A percentile compares a stretch with the other conserved stretches of the same genome.
Conservation (phyloP, 441 rosid genomes). For the Flueggea neowawraea region DNA sequence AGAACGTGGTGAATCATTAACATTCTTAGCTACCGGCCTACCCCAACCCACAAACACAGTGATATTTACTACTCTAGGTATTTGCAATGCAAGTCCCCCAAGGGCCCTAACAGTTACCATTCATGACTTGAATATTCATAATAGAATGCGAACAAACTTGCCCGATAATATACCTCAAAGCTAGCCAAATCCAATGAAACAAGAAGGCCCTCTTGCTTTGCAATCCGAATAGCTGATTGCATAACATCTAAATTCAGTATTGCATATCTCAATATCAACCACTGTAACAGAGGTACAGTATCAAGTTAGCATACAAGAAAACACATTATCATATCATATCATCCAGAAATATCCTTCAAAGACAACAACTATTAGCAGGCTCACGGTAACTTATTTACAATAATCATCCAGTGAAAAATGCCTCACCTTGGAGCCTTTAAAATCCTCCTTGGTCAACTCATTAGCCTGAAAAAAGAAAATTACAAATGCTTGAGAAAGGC, state of each 20-base stretch:
- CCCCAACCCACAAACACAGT: too few species aligned
- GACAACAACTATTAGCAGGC: too few species aligned
- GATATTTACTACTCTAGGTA: too few species aligned
- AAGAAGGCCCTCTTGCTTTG: constrained; percentile 78
- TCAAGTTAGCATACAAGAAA: too few species aligned
- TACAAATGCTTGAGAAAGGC: constrained; percentile 4
- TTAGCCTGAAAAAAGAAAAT: constrained; percentile 50
- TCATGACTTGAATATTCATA: neutral
- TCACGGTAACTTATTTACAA: neutral
- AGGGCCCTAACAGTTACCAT: neutral
- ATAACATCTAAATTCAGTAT: constrained; percentile 67
- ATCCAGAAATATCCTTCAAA: too few species aligned
- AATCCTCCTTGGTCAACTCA: constrained; percentile 74
- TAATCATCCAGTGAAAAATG: constrained; percentile 2
- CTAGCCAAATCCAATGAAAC: constrained; percentile 95
- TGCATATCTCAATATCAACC: constrained; percentile 83
- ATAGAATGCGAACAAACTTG: neutral
- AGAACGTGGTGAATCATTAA: too few species aligned
- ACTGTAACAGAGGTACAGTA: constrained; percentile 42
- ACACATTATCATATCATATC: too few species aligned
- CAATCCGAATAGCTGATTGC: constrained; percentile 62
- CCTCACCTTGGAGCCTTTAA: constrained; percentile 79
- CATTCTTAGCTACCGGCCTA: too few species aligned
- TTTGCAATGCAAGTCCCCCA: too few species aligned
- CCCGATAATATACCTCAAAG: constrained; percentile 64